Evolutionary conservation across 2,329 filamentous ascomycete species (phyloP), one percentile per base, ranked within the genome.

Genomic region (Ceratocystis cacaofunesta): DNA sequence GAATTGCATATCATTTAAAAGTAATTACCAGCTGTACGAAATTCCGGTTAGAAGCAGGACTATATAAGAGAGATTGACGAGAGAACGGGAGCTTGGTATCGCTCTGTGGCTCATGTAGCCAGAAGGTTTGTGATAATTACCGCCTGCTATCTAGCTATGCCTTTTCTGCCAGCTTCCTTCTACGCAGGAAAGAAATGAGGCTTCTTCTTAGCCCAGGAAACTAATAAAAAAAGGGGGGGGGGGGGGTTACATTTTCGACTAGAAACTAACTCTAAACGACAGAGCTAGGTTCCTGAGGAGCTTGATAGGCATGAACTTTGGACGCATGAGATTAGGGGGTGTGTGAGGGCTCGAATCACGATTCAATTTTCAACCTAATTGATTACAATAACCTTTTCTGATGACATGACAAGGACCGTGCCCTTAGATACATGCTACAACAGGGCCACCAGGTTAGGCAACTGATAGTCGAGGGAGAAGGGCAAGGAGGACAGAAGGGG

Each of bases 281-380:
- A 5, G 17, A 58, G 28, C 52, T 30, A 58, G 25, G 52, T 58
- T 30, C 52, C 15, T 58, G 25, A 32, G 15, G 32, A 19, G n/a
- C 52, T 17, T 58, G 52, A 58, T 58, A 58, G 52, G 32, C 52
- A 58, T 58, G 52, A 58, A 28, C 52, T 30, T 58, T 25, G 32
- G 52, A 36, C 15, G 12, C 7, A 58, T 58, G 52, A 58, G 25
- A 58, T 58, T 58, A 58, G 52, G 52, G 52, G 52, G 52, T 32
- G 22, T 15, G 22, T 28, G 28, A 58, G 28, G 25, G 28, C 52
- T 30, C 52, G 7, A 58, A 30, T 30, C 25, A 58, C 28, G 28
- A 52, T 28, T 52, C 22, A 58, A 58, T 3, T 41, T 41, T 32
- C 28, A 58, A 58, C 3, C 2, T 30, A n/a, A 6, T 10, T n/a